These are phyloP conservation scores for Cordyceps javanica DNA, from an alignment of 2,329 filamentous ascomycete genomes.

Conservation along the genomic window DNA sequence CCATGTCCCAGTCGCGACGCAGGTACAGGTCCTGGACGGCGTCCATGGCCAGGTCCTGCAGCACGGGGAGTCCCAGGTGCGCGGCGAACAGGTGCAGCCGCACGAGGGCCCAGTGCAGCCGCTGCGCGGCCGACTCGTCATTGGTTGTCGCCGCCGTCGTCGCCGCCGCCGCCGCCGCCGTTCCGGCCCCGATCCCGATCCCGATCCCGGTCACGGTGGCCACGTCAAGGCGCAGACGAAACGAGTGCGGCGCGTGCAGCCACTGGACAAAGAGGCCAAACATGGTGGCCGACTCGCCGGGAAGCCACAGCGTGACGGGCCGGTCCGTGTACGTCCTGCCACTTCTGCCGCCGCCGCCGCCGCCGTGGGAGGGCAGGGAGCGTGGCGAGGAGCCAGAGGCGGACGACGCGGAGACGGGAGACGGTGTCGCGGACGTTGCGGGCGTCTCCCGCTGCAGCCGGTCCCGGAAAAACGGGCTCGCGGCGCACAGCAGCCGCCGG, in stretches of 20 bases:
- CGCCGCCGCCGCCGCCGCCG: slow-evolving; percentile 22
- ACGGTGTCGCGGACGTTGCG: too few species aligned
- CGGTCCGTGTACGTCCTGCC: slow-evolving; percentile 16
- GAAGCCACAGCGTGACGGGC: slow-evolving; percentile 33
- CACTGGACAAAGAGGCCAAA: slow-evolving; percentile 49
- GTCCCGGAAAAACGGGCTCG: slow-evolving; percentile 43
- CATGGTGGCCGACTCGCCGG: slow-evolving; percentile 43
- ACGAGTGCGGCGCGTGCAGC: slow-evolving; percentile 40
- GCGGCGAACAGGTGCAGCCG: slow-evolving; percentile 53
- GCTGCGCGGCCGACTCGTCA: slow-evolving; percentile 27
- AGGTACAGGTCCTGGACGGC: slow-evolving; percentile 54
- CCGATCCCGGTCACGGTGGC: too few species aligned
- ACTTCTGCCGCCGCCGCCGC: too few species aligned
- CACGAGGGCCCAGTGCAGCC: slow-evolving; percentile 50
- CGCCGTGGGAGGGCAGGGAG: too few species aligned
- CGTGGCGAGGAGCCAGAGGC: neutral
- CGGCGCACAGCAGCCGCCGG: slow-evolving; percentile 39
- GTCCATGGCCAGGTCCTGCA: slow-evolving; percentile 54
- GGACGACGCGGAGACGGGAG: neutral
- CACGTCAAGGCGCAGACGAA: slow-evolving; percentile 38
- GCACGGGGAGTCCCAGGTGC: slow-evolving; percentile 39
- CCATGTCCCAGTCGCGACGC: slow-evolving; percentile 52
- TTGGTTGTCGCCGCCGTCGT: slow-evolving; percentile 23
- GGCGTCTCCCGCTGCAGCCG: slow-evolving; percentile 30
- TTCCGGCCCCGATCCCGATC: too few species aligned